Conservation (phyloP, 495 filamentous ascomycete genomes). For the Glonium stellatum region DNA sequence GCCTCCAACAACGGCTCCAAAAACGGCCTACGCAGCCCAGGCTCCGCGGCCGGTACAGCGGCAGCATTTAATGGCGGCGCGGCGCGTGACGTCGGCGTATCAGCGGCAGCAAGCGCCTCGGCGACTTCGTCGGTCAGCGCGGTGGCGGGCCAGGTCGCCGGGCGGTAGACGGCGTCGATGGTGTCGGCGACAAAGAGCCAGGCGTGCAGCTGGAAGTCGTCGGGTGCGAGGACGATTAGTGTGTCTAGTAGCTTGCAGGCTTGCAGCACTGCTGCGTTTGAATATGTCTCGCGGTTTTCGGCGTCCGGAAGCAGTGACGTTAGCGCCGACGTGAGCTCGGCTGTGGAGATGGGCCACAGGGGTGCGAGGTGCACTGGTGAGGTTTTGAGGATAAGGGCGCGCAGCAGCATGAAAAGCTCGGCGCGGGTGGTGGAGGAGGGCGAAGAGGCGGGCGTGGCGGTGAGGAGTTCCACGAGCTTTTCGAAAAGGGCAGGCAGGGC, state of each 20-base stretch:
- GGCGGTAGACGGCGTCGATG: conserved; percentile 89
- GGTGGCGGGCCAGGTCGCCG: conserved; percentile 58
- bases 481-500: conserved; percentile 68
- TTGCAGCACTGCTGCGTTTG: conserved; percentile 67
- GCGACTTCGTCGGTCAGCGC: conserved; percentile 83
- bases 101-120: conserved; percentile 59
- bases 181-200: conserved; percentile 98
- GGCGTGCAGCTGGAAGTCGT: conserved; percentile 92
- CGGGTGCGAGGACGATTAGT: conserved; percentile 74
- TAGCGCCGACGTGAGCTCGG: conserved; percentile 76
- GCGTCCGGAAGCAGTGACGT: conserved; percentile 60
- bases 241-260: conserved; percentile 88
- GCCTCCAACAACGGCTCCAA: not conserved
- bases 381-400: conserved; percentile 68
- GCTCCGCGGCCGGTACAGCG: not conserved
- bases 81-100: conserved; percentile 18
- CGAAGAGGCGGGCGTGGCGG: conserved; percentile 80
- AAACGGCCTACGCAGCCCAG: conserved; percentile 1
- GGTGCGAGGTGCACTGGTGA: conserved; percentile 69
- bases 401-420: conserved; percentile 83
- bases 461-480: conserved; percentile 78
- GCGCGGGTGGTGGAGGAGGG: conserved; percentile 83
- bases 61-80: not conserved
- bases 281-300: conserved; percentile 69
- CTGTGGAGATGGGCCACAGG: conserved; percentile 85